Conservation (phyloP, 331 rosid genomes). For the Malus hybrid region DNA sequence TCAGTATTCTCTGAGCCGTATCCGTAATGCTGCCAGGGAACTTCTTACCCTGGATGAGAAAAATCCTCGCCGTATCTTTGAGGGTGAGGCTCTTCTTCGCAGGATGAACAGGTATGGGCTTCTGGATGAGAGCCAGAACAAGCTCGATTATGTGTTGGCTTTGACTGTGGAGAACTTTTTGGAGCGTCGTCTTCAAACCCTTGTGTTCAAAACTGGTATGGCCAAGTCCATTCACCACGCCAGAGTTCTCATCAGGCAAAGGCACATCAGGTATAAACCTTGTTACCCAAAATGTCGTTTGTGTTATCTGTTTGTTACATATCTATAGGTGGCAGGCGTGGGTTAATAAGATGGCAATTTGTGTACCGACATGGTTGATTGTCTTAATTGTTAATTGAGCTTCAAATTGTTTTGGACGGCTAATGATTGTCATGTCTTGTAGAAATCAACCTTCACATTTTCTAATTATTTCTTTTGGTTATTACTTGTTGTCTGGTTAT, state of each 20-base stretch:
- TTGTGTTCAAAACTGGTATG: constrained; percentile 33
- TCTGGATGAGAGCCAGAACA: constrained; percentile 37
- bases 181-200: constrained; percentile 36
- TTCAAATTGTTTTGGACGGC: not conserved
- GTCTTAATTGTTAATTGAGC: not conserved
- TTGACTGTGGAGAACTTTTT: constrained; percentile 35
- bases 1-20: constrained; percentile 35
- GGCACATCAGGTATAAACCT: constrained; percentile 28
- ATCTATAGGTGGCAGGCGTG: not conserved
- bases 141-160: constrained; percentile 39
- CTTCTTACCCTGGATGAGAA: constrained; percentile 39
- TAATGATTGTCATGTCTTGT: not conserved
- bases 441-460: no score
- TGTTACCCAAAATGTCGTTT: not conserved
- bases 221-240: constrained; percentile 37
- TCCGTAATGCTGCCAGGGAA: constrained; percentile 29
- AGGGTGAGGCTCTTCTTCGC: constrained; percentile 33
- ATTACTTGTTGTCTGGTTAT: not conserved
- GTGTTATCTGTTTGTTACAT: not conserved
- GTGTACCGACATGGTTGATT: not conserved
- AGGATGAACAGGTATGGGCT: constrained; percentile 36
- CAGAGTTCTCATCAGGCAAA: constrained; percentile 34
- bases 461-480: not conserved
- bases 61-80: constrained; percentile 32
- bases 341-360: not conserved